phyloP scores from a whole-genome alignment of 495 filamentous ascomycete genomes.

The Xylaria venustula region DNA sequence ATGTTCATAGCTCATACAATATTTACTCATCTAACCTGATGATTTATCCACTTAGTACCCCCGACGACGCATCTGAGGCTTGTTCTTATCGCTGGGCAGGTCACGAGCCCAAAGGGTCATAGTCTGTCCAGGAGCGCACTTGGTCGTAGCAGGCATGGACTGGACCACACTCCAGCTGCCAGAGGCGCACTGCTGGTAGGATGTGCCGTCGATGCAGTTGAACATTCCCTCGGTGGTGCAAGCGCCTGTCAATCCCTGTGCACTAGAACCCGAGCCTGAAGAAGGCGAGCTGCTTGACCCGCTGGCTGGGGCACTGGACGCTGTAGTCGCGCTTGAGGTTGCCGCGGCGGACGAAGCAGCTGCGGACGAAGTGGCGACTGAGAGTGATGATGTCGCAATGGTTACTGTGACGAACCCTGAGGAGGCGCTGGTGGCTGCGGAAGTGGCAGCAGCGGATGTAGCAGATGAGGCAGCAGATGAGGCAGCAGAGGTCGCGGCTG shows the following conservation, averaged over 20 bases:
- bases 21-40: too few species aligned
- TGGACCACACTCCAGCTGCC: conserved; percentile 25
- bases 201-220: conserved; percentile 34
- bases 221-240: conserved; percentile 30
- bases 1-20: too few species aligned
- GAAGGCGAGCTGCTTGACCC: background rate
- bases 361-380: conserved; percentile 7
- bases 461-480: background rate
- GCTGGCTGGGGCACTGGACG: background rate
- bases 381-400: background rate
- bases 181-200: conserved; percentile 31
- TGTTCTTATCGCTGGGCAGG: background rate
- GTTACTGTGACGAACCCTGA: background rate
- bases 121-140: conserved; percentile 23
- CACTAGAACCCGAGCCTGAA: background rate
- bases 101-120: conserved; percentile 28
- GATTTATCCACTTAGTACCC: background rate
- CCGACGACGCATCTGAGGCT: background rate
- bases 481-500: background rate
- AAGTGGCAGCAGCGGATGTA: background rate
- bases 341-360: background rate
- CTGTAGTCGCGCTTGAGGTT: background rate
- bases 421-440: background rate
- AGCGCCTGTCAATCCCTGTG: conserved; percentile 22
- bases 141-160: conserved; percentile 22